These are phyloP conservation scores for Leccinum variicolor DNA, from an alignment of 768 basidiomycete genomes.

Conservation along the genomic window DNA sequence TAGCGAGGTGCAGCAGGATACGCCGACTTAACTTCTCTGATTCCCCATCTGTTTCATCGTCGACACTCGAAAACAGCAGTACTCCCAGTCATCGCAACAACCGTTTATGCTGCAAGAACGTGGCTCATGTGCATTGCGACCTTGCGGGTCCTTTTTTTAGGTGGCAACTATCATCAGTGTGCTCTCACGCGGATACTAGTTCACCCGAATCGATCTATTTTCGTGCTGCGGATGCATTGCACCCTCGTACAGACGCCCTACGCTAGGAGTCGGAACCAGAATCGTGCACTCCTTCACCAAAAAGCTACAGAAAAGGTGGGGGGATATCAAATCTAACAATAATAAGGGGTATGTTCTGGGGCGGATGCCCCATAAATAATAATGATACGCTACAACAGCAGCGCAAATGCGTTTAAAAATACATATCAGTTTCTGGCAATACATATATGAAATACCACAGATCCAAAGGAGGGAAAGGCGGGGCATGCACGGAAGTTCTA, in stretches of 20 bases:
- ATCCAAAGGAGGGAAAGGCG: constrained; percentile 3
- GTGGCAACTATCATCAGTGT: background rate
- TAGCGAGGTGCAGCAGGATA: constrained; percentile 20
- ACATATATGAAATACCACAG: constrained; percentile 22
- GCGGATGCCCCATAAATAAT: constrained; percentile 15
- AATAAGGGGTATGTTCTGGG: constrained; percentile 15
- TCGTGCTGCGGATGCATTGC: background rate
- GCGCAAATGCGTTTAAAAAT: constrained; percentile 19
- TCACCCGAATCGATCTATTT: background rate
- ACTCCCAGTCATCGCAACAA: constrained; percentile 12
- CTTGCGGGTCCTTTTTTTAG: background rate
- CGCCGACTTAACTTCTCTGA: constrained; percentile 6
- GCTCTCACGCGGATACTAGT: constrained; percentile 7
- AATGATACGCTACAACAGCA: constrained; percentile 13
- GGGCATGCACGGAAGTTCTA: constrained; percentile 12
- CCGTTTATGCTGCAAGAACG: background rate
- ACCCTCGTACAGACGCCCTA: background rate
- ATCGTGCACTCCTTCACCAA: background rate
- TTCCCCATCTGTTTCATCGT: constrained; percentile 25
- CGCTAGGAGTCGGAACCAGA: background rate
- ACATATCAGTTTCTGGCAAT: constrained; percentile 20
- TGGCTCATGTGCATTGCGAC: background rate
- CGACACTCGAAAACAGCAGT: constrained; percentile 8
- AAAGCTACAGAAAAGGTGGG: constrained; percentile 18
- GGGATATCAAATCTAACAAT: constrained; percentile 7